Evolutionary conservation across 495 filamentous ascomycete species (phyloP).

Genomic region (Parathielavia hyrcaniae): DNA sequence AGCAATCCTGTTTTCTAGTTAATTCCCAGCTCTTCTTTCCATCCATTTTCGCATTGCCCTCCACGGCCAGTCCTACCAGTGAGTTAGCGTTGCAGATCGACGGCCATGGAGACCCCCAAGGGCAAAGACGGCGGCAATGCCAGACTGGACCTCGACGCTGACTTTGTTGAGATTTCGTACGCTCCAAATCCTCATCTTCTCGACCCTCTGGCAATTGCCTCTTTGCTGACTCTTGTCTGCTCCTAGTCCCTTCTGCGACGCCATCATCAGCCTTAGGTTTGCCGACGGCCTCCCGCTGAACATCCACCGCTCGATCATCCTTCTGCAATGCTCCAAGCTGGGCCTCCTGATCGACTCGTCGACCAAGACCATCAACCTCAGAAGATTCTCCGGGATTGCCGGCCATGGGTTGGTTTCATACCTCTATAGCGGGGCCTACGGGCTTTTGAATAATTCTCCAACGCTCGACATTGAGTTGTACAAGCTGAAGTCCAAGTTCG

Average conservation of each 20-base stretch:
- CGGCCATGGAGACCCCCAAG: no score
- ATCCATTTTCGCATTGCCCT: no score
- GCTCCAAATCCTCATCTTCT: no score
- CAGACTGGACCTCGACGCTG: no score
- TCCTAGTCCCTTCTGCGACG: slow-evolving; percentile 25
- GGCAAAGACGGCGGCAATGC: no score
- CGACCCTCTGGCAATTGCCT: no score
- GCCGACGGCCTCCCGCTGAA: slow-evolving; percentile 13
- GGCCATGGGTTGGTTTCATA: slow-evolving; percentile 32
- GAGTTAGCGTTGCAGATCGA: no score
- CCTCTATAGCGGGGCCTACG: slow-evolving; percentile 20
- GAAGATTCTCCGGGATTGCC: slow-evolving; percentile 12
- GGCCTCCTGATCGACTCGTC: slow-evolving; percentile 8
- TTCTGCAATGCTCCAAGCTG: slow-evolving; percentile 17
- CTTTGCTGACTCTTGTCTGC: no score
- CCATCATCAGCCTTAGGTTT: slow-evolving; percentile 19
- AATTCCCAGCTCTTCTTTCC: no score
- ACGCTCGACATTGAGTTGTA: neutral
- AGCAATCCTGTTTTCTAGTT: no score
- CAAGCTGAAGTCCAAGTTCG: slow-evolving; percentile 14
- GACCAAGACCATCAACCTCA: slow-evolving; percentile 12
- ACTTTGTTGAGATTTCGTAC: no score
- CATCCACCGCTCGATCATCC: slow-evolving; percentile 19
- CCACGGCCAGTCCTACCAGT: no score
- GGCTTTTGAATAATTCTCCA: neutral